phyloP scores from a whole-genome alignment of 2,329 filamentous ascomycete species.

The Fusarium camptoceras region DNA sequence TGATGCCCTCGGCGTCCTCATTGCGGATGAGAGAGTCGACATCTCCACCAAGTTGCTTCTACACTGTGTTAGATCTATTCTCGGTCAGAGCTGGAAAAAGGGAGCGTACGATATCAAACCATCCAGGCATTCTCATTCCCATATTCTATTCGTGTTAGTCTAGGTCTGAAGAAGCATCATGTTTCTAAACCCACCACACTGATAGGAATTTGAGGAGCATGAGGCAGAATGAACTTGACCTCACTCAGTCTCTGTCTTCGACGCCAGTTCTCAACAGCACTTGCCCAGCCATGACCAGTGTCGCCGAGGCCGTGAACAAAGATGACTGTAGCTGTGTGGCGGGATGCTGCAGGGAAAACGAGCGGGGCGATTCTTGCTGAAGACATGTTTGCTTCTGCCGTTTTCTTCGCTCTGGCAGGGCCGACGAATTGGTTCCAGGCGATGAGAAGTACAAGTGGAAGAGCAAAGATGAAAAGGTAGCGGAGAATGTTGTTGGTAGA shows the following conservation, averaged over 20 bases:
- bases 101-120: conserved; percentile 80
- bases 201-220: conserved; percentile 88
- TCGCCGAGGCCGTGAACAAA: conserved; percentile 94
- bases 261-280: conserved; percentile 88
- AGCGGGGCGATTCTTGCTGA: conserved; percentile 60
- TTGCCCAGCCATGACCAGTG: conserved; percentile 81
- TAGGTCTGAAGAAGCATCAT: background rate
- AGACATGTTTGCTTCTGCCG: conserved; percentile 32
- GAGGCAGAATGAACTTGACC: conserved; percentile 93
- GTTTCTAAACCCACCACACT: conserved; percentile 62
- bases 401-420: background rate
- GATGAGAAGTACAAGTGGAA: conserved; percentile 16
- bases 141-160: conserved; percentile 43
- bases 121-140: conserved; percentile 76
- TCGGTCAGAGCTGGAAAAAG: background rate
- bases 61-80: background rate
- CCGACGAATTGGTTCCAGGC: conserved; percentile 2
- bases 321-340: conserved; percentile 94
- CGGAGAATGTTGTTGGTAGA: conserved; percentile 14
- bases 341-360: conserved; percentile 81
- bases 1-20: conserved; percentile 80
- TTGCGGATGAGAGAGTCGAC: conserved; percentile 47
- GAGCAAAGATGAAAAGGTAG: conserved; percentile 23
- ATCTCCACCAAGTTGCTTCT: conserved; percentile 53
- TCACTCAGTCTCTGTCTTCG: conserved; percentile 83